Percentiles rank a stretch among this genome's conserved stretches.
Evolutionary conservation across 306 rosid genomes (phyloP).

Genomic region (Glycine latifolia): DNA sequence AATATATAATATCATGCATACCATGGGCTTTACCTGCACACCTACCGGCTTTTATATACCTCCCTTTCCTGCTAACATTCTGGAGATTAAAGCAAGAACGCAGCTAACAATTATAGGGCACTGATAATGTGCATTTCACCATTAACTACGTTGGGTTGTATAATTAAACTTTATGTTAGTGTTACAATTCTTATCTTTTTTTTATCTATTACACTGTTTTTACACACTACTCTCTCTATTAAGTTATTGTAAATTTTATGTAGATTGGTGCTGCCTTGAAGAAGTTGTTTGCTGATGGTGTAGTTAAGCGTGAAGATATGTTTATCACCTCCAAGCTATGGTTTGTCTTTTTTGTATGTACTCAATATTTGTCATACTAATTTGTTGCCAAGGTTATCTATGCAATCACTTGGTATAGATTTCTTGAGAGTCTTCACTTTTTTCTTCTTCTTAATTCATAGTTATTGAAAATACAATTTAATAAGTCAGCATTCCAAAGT

Average conservation of each 20-base stretch:
- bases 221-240: no score
- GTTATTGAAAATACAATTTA: not conserved
- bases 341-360: slow-evolving; percentile 43
- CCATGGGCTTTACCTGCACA: not conserved
- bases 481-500: not conserved
- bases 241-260: slow-evolving; percentile 15
- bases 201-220: no score
- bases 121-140: slow-evolving; percentile 20
- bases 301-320: slow-evolving; percentile 61
- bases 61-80: not conserved
- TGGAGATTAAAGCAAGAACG: slow-evolving; percentile 17
- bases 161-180: slow-evolving; percentile 45
- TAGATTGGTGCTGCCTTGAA: slow-evolving; percentile 62
- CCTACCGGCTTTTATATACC: not conserved
- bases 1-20: not conserved
- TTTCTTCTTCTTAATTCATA: not conserved
- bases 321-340: slow-evolving; percentile 68
- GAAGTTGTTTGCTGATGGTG: slow-evolving; percentile 56
- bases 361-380: not conserved
- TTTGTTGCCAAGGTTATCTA: slow-evolving; percentile 13
- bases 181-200: slow-evolving; percentile 21
- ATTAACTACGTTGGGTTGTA: slow-evolving; percentile 15
- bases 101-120: not conserved
- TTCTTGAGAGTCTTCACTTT: not conserved
- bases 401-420: not conserved